phyloP scores from a whole-genome alignment of 495 filamentous ascomycete genomes.

The Lasiosphaeriaceae sp. region DNA sequence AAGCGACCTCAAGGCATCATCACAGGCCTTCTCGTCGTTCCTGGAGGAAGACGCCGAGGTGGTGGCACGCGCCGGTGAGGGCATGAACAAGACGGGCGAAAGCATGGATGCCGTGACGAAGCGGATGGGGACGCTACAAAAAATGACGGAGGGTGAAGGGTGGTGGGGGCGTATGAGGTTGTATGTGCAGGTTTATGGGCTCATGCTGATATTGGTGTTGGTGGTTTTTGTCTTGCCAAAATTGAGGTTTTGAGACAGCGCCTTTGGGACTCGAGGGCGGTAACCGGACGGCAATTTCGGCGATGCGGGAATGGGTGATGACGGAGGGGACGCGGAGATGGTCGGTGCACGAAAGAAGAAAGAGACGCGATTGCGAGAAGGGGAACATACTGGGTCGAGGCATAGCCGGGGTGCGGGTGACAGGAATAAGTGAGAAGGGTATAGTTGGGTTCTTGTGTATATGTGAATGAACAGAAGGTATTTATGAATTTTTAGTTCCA shows the following conservation, averaged over 20 bases:
- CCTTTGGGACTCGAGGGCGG: not conserved
- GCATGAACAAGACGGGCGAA: conserved; percentile 68
- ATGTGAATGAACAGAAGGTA: too few species aligned
- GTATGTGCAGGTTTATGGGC: conserved; percentile 74
- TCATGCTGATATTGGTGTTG: conserved; percentile 70
- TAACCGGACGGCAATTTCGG: too few species aligned
- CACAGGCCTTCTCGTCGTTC: conserved; percentile 62
- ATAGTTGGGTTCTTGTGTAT: too few species aligned
- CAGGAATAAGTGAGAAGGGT: too few species aligned
- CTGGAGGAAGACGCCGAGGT: conserved; percentile 70
- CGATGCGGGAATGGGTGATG: too few species aligned
- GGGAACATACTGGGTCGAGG: too few species aligned
- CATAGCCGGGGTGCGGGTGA: too few species aligned
- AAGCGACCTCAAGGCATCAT: conserved; percentile 68
- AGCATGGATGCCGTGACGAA: conserved; percentile 71
- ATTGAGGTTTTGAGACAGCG: conserved; percentile 62
- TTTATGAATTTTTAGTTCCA: too few species aligned
- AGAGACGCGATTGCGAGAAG: too few species aligned
- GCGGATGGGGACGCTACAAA: conserved; percentile 67
- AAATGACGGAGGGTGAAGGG: conserved; percentile 79
- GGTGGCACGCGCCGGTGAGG: conserved; percentile 63
- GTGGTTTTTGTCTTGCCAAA: conserved; percentile 81
- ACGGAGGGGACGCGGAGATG: too few species aligned
- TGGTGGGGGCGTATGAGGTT: conserved; percentile 84
- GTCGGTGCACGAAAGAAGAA: too few species aligned